phyloP scores from a whole-genome alignment of 1,284 basidiomycete species.

The Pseudozyma thailandica region DNA sequence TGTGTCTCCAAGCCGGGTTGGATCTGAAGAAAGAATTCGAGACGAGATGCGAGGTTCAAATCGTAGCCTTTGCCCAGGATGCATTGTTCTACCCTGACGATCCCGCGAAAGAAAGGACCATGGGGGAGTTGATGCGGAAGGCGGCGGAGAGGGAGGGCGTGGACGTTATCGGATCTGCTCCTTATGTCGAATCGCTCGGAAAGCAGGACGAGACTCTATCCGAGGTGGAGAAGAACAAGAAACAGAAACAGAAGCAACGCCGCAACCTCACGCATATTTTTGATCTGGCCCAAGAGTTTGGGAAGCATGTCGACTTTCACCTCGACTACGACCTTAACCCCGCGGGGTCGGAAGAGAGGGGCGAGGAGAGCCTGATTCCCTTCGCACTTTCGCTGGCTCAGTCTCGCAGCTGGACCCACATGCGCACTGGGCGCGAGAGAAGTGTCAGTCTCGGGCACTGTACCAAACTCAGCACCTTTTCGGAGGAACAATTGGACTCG shows the following conservation, averaged over 20 bases:
- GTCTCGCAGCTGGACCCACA: background rate
- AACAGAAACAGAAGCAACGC: conserved; percentile 11
- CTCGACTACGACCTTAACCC: conserved; percentile 49
- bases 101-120: conserved; percentile 9
- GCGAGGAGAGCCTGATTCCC: conserved; percentile 15
- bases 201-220: background rate
- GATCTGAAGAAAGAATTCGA: conserved; percentile 15
- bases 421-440: background rate
- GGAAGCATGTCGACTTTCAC: conserved; percentile 49
- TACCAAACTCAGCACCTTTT: conserved; percentile 40
- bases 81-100: conserved; percentile 37
- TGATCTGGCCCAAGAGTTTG: conserved; percentile 12
- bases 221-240: background rate
- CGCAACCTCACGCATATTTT: conserved; percentile 24
- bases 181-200: conserved; percentile 39
- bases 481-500: background rate
- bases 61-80: conserved; percentile 52
- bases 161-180: conserved; percentile 36
- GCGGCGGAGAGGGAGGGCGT: conserved; percentile 12
- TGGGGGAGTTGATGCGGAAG: conserved; percentile 19
- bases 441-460: conserved; percentile 40
- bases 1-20: conserved; percentile 34
- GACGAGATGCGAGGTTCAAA: conserved; percentile 16
- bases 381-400: conserved; percentile 6
- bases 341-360: background rate